These are phyloP conservation scores for Sclerotinia nivalis DNA, from an alignment of 2,329 filamentous ascomycete genomes.

Conservation along the genomic window DNA sequence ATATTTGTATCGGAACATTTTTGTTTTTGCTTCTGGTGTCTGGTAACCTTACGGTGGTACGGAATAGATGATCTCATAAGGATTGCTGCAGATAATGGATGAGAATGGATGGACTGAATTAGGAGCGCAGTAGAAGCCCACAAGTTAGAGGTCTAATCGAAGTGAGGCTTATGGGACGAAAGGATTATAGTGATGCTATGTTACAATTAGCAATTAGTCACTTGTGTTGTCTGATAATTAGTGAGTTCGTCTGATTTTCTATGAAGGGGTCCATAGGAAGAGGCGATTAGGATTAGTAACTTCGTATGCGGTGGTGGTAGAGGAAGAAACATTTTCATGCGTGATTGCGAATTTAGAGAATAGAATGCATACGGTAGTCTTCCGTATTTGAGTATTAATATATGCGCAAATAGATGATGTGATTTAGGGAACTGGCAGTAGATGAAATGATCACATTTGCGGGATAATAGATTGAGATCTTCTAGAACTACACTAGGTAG, in stretches of 20 bases:
- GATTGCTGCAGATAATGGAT: neutral
- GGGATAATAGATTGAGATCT: neutral
- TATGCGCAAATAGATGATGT: neutral
- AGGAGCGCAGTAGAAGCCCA: neutral
- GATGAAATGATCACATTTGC: neutral
- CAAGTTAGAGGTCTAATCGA: neutral
- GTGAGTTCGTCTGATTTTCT: neutral
- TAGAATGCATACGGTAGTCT: neutral
- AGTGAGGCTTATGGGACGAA: neutral
- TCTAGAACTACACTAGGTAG: neutral
- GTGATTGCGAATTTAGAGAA: neutral
- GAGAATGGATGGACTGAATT: neutral
- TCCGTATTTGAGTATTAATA: neutral
- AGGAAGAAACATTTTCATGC: conserved; percentile 3
- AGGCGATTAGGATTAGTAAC: neutral
- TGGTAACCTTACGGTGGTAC: neutral
- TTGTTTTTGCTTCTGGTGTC: neutral
- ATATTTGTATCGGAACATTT: neutral
- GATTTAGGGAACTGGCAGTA: neutral
- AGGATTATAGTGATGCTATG: neutral
- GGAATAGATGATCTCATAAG: neutral
- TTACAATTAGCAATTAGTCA: neutral
- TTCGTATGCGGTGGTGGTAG: neutral
- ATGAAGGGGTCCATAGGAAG: neutral
- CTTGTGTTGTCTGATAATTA: neutral